Percentiles rank a stretch among this genome's conserved stretches.
Conservation (phyloP, 2,329 filamentous ascomycete genomes). For the Fusarium oligoseptatum region DNA sequence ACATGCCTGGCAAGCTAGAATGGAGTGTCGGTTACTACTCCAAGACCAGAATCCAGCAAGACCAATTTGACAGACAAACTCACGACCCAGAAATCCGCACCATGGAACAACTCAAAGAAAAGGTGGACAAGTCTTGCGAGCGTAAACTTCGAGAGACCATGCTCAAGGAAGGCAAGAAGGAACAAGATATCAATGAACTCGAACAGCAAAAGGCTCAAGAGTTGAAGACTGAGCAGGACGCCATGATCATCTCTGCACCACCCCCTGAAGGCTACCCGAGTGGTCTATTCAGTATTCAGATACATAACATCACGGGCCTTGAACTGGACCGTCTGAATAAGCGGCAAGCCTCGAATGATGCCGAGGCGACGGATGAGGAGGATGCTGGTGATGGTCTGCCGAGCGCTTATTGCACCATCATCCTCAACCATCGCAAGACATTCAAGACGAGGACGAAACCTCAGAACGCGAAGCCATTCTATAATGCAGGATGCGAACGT, state of each 20-base stretch:
- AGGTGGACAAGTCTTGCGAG: conserved; percentile 67
- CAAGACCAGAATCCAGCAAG: conserved; percentile 73
- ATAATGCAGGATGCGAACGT: conserved; percentile 81
- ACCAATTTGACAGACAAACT: conserved; percentile 72
- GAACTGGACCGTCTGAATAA: conserved; percentile 73
- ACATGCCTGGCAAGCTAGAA: conserved; percentile 76
- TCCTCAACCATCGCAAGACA: conserved; percentile 77
- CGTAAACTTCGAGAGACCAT: conserved; percentile 75
- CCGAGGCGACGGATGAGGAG: conserved; percentile 66
- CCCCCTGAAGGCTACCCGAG: conserved; percentile 72
- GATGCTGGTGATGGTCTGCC: conserved; percentile 75
- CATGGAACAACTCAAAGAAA: conserved; percentile 69
- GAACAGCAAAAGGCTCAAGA: conserved; percentile 78
- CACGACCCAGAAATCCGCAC: conserved; percentile 69
- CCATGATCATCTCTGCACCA: conserved; percentile 76
- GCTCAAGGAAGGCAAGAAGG: conserved; percentile 57
- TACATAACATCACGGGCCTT: conserved; percentile 79
- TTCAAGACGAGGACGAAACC: conserved; percentile 82
- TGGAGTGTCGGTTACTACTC: conserved; percentile 81
- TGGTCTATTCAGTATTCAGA: conserved; percentile 77
- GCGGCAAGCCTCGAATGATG: conserved; percentile 59
- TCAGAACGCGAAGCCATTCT: conserved; percentile 83
- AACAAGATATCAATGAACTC: conserved; percentile 71
- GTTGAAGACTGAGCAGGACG: conserved; percentile 70
- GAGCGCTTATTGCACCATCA: conserved; percentile 79